Evolutionary conservation across 306 rosid species (phyloP).

Genomic region (Astragalus membranaceus): DNA sequence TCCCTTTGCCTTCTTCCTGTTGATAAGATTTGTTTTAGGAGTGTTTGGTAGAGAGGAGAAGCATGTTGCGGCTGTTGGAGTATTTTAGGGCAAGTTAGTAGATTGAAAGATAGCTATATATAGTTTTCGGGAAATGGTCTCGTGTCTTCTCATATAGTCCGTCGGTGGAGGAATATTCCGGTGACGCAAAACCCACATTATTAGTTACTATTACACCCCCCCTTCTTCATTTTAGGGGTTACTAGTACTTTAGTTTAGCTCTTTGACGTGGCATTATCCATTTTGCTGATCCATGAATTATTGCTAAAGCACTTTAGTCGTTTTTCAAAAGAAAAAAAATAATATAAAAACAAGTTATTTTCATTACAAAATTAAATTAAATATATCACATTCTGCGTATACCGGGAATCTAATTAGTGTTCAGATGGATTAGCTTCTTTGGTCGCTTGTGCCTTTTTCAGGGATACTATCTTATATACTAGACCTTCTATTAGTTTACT

Average conservation of each 20-base stretch:
- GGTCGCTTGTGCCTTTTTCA: too few relatives aligned
- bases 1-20: background rate
- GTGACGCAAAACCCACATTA: conserved; percentile 23
- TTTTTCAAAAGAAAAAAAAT: too few relatives aligned
- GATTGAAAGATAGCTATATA: conserved; percentile 56
- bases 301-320: too few relatives aligned
- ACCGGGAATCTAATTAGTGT: too few relatives aligned
- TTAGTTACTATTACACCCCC: background rate
- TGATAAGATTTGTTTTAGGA: background rate
- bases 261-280: conserved; percentile 69
- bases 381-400: too few relatives aligned
- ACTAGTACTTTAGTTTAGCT: background rate
- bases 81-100: conserved; percentile 75
- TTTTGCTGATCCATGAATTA: background rate
- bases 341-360: too few relatives aligned
- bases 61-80: conserved; percentile 58
- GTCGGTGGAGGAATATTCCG: conserved; percentile 75
- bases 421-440: too few relatives aligned
- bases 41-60: conserved; percentile 32
- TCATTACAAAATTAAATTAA: too few relatives aligned
- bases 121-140: conserved; percentile 98
- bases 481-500: too few relatives aligned
- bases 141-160: conserved; percentile 24
- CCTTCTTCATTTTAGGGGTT: background rate
- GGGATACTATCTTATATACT: too few relatives aligned